These are phyloP conservation scores for Clavispora asparagi DNA, from an alignment of 805 yeast genomes.

Conservation along the genomic window DNA sequence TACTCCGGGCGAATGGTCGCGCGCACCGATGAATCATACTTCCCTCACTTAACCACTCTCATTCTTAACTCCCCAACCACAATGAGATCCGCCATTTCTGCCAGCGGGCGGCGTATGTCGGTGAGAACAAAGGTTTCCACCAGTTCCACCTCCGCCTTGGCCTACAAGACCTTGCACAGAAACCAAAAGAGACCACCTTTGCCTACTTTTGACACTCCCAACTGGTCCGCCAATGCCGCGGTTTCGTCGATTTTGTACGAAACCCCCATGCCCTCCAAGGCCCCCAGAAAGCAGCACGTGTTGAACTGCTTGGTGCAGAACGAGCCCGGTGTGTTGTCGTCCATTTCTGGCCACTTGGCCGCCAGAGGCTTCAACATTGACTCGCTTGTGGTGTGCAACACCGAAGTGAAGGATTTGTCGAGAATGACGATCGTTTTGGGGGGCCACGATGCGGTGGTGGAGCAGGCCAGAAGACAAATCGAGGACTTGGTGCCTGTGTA, in stretches of 20 bases:
- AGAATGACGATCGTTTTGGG: conserved; percentile 94
- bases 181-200: conserved; percentile 83
- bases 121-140: conserved; percentile 22
- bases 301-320: conserved; percentile 96
- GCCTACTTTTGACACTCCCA: conserved; percentile 90
- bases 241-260: conserved; percentile 94
- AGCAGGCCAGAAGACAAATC: conserved; percentile 96
- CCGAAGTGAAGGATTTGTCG: conserved; percentile 91
- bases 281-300: conserved; percentile 78
- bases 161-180: conserved; percentile 87
- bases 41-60: neutral
- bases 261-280: conserved; percentile 62
- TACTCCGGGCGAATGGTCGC: neutral
- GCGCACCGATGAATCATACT: conserved; percentile 1
- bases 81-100: conserved; percentile 4
- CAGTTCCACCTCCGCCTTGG: conserved; percentile 87
- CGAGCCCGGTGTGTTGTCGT: conserved; percentile 95
- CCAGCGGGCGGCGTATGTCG: conserved; percentile 9
- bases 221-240: conserved; percentile 95
- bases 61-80: neutral
- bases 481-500: conserved; percentile 98
- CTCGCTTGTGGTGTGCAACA: conserved; percentile 92
- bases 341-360: conserved; percentile 91
- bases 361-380: conserved; percentile 98
- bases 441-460: conserved; percentile 94